Evolutionary conservation across 306 rosid genomes (phyloP).

Genomic region (Lathyrus aphaca): DNA sequence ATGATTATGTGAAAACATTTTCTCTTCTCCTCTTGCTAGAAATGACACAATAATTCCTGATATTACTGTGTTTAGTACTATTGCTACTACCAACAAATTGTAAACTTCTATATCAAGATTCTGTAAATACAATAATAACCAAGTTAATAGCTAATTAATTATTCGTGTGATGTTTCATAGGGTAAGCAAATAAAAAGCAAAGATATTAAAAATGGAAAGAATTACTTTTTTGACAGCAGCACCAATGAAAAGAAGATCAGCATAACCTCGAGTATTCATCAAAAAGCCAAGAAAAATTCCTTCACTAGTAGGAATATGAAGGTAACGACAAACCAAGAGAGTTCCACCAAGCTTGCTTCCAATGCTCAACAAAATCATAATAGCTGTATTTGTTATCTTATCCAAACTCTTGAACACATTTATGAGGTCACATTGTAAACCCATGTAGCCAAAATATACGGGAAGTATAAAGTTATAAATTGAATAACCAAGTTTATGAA

Average conservation of each 20-base stretch:
- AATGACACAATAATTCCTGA: slow-evolving; percentile 80
- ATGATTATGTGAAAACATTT: slow-evolving; percentile 55
- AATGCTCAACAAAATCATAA: slow-evolving; percentile 66
- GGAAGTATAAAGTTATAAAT: slow-evolving; percentile 86
- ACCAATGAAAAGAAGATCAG: slow-evolving; percentile 78
- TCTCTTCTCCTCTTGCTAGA: slow-evolving; percentile 63
- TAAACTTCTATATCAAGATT: slow-evolving; percentile 52
- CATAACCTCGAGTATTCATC: slow-evolving; percentile 83
- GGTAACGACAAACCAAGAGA: slow-evolving; percentile 61
- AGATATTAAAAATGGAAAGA: too few species aligned
- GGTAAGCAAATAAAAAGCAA: too few species aligned
- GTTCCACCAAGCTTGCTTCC: slow-evolving; percentile 80
- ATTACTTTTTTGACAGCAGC: slow-evolving; percentile 49
- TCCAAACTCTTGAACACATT: slow-evolving; percentile 35
- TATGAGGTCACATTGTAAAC: slow-evolving; percentile 69
- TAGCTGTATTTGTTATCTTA: slow-evolving; percentile 18
- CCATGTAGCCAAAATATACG: slow-evolving; percentile 81
- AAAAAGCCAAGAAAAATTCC: slow-evolving; percentile 77
- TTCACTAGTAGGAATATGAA: slow-evolving; percentile 71
- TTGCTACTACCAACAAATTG: slow-evolving; percentile 63
- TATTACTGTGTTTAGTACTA: slow-evolving; percentile 72
- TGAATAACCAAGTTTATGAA: slow-evolving; percentile 73
- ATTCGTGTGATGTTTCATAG: too few species aligned
- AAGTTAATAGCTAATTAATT: neutral
- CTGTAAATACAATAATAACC: slow-evolving; percentile 46